Conservation (phyloP, 768 basidiomycete species). For the Leucogyrophana mollusca region DNA sequence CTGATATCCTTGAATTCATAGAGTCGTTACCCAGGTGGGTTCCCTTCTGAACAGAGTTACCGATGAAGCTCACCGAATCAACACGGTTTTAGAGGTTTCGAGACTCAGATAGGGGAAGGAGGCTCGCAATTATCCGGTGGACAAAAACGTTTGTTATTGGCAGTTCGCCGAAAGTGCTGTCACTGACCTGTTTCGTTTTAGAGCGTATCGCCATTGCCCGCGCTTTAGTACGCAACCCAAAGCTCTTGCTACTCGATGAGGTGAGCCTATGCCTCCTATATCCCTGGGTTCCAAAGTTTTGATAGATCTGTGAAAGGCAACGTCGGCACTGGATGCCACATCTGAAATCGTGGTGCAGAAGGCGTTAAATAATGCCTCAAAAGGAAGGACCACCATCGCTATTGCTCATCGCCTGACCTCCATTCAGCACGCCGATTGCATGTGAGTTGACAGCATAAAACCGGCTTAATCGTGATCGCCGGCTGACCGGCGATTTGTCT, state of each 20-base stretch:
- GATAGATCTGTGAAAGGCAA: too few relatives aligned
- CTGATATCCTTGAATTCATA: slow-evolving; percentile 54
- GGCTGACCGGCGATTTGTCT: too few relatives aligned
- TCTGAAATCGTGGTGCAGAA: slow-evolving; percentile 53
- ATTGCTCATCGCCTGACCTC: slow-evolving; percentile 34
- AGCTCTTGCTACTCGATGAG: slow-evolving; percentile 50
- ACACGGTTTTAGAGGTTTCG: too few relatives aligned
- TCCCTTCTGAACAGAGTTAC: too few relatives aligned
- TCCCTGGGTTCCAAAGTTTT: too few relatives aligned
- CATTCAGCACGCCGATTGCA: slow-evolving; percentile 45
- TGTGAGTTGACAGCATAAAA: too few relatives aligned
- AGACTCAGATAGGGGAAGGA: slow-evolving; percentile 49
- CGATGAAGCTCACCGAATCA: too few relatives aligned
- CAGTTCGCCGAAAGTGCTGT: too few relatives aligned
- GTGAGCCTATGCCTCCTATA: too few relatives aligned
- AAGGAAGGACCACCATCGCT: slow-evolving; percentile 35
- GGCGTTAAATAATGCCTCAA: slow-evolving; percentile 49
- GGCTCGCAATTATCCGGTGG: slow-evolving; percentile 50
- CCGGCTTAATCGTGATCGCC: too few relatives aligned
- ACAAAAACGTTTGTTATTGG: too few relatives aligned
- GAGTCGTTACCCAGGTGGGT: slow-evolving; percentile 41
- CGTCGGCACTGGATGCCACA: slow-evolving; percentile 49
- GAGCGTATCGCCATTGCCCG: slow-evolving; percentile 56
- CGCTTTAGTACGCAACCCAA: slow-evolving; percentile 47
- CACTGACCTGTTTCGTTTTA: too few relatives aligned